Evolutionary conservation across 805 yeast species (phyloP).

Genomic region (Candida nitratophila): DNA sequence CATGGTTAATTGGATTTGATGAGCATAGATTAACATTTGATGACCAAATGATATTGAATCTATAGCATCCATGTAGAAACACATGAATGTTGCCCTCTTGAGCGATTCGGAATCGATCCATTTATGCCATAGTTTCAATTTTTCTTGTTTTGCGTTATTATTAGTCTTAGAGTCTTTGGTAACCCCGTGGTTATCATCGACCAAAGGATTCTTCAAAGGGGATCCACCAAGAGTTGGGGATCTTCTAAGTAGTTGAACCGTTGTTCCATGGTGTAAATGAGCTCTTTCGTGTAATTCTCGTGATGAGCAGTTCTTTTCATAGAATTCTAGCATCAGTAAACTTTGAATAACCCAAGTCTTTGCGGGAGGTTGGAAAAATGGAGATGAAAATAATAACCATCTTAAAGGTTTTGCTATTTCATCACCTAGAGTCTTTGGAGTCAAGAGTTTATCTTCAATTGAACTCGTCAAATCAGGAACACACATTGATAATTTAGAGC

Average conservation of each 20-base stretch:
- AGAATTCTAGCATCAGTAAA: conserved; percentile 65
- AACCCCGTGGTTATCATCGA: conserved; percentile 17
- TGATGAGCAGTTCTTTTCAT: conserved; percentile 66
- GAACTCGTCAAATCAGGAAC: conserved; percentile 17
- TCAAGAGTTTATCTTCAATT: conserved; percentile 10
- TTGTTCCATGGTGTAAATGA: conserved; percentile 81
- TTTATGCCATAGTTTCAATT: conserved; percentile 34
- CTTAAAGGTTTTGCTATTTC: conserved; percentile 53
- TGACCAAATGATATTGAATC: conserved; percentile 80
- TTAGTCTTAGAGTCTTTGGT: not conserved
- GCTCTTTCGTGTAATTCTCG: conserved; percentile 74
- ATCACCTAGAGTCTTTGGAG: conserved; percentile 34
- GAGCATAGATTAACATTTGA: conserved; percentile 47
- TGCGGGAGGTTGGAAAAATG: conserved; percentile 72
- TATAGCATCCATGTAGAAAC: conserved; percentile 72
- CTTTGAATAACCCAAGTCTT: conserved; percentile 72
- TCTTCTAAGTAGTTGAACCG: conserved; percentile 69
- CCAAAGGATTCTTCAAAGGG: conserved; percentile 31
- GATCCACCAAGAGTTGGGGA: conserved; percentile 73
- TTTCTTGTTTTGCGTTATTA: conserved; percentile 4
- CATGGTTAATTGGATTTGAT: conserved; percentile 53
- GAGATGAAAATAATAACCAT: conserved; percentile 61
- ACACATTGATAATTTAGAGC: conserved; percentile 32
- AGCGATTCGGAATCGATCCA: conserved; percentile 80
- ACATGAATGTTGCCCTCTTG: conserved; percentile 74